These are phyloP conservation scores for Phoma sp. DNA, from an alignment of 2,329 filamentous ascomycete genomes.

Conservation along the genomic window DNA sequence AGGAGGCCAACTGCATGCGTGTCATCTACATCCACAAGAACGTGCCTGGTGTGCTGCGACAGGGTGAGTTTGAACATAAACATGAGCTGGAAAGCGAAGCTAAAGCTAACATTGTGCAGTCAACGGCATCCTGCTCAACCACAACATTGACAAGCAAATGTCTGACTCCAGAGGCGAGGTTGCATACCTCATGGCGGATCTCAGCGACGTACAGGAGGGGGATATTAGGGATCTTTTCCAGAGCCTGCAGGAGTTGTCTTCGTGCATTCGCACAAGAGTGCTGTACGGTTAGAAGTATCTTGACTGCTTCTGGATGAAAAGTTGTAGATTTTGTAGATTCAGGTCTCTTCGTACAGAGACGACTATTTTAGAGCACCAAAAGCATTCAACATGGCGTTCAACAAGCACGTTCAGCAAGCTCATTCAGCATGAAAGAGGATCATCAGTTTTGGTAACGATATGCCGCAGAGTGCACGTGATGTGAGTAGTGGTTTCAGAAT, in stretches of 20 bases:
- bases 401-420: background rate
- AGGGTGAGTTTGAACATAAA: constrained; percentile 58
- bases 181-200: constrained; percentile 97
- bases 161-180: constrained; percentile 92
- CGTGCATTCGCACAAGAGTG: constrained; percentile 56
- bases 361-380: constrained; percentile 18
- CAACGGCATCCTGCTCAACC: constrained; percentile 90
- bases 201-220: constrained; percentile 79
- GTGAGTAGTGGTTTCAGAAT: constrained; percentile 7
- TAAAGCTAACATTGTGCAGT: constrained; percentile 59
- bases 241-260: constrained; percentile 78
- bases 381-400: constrained; percentile 50
- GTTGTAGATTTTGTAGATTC: constrained; percentile 46
- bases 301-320: background rate
- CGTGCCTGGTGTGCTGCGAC: constrained; percentile 90
- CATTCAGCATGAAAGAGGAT: background rate
- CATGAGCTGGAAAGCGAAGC: background rate
- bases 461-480: constrained; percentile 5
- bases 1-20: constrained; percentile 88
- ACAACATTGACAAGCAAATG: constrained; percentile 99
- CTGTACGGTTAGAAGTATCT: constrained; percentile 44
- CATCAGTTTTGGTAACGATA: constrained; percentile 5
- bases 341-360: constrained; percentile 3
- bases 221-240: constrained; percentile 89
- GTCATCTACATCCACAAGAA: constrained; percentile 98